A percentile compares a stretch with the other conserved stretches of the same genome.
Conservation (phyloP, 441 rosid species). For the Metrosideros polymorpha region DNA sequence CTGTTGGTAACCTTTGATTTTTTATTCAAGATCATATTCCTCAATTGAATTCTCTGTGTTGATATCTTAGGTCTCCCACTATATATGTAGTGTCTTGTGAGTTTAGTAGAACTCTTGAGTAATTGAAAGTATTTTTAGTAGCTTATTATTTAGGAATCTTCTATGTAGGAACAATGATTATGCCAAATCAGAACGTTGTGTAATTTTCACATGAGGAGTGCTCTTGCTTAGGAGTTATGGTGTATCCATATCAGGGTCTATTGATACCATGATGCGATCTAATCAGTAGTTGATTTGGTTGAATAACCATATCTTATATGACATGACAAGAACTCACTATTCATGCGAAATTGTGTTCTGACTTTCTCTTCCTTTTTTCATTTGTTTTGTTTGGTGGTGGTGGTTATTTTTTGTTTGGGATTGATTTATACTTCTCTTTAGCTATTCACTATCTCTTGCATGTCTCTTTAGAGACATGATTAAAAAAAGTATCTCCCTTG, state of each 20-base stretch:
- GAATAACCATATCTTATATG: background rate
- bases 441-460: background rate
- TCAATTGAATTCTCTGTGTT: background rate
- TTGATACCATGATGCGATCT: background rate
- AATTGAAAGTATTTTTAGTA: background rate
- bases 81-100: background rate
- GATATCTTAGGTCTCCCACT: background rate
- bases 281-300: background rate
- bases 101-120: background rate
- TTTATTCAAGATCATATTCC: background rate
- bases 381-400: background rate
- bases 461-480: background rate
- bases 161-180: background rate
- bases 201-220: background rate
- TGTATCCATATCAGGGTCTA: background rate
- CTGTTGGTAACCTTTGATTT: background rate
- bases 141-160: background rate
- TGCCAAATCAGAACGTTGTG: background rate
- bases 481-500: background rate
- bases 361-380: background rate
- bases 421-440: background rate
- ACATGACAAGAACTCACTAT: background rate
- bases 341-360: background rate
- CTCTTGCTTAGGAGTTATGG: background rate
- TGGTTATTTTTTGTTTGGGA: background rate